Base-by-base conservation (phyloP, 176 grass and related monocot species). In the Lolium multiflorum region DNA sequence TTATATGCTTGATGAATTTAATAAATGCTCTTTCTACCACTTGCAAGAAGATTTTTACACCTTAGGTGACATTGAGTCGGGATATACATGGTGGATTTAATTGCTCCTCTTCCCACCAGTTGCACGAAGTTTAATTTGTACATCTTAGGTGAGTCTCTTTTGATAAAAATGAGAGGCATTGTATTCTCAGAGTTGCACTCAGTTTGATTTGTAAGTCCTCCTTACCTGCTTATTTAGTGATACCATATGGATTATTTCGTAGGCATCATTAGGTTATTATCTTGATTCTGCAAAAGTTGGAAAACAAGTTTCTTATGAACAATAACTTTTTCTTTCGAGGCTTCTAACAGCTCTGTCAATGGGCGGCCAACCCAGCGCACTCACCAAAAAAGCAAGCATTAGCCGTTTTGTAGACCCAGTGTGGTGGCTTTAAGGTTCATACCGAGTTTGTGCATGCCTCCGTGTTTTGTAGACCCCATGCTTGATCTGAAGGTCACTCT, bases 81-180 rank as follows among this genome's bases (percentile, higher is more conserved):
- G 94, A 96, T 41, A 41, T 41, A 41, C 39, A 41, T 41, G 39
- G 4, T 41, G 39, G 6, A 41, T 41, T 41, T 41, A 41, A 41
- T 41, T 4, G 0, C 39, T 41, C 39, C 39, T 41, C 39, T 41
- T 41, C 39, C 3, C 6, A 41, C 39, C 39, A 6, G 39, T 41
- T 6, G 39, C 39, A 41, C 5, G 39, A 41, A 41, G 39, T 41
- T 41, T 28, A 28, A 28, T 28, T 28, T 28, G 28, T 28, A 28
- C 28, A 28, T 28, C 28, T 28, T 28, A 28, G 28, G 28, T 28
- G 28, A 28, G 28, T 28, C 74, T 81, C 87, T 14, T 86, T 98
- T 69, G 96, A 98, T 89, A 90, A 78, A 78, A 91, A 89, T 16
- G 97, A 98, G 97, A 98, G 89, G 92, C 97, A 84, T 84, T 98